These are phyloP conservation scores for Diatrype stigma DNA, from an alignment of 2,329 filamentous ascomycete genomes.

Conservation along the genomic window DNA sequence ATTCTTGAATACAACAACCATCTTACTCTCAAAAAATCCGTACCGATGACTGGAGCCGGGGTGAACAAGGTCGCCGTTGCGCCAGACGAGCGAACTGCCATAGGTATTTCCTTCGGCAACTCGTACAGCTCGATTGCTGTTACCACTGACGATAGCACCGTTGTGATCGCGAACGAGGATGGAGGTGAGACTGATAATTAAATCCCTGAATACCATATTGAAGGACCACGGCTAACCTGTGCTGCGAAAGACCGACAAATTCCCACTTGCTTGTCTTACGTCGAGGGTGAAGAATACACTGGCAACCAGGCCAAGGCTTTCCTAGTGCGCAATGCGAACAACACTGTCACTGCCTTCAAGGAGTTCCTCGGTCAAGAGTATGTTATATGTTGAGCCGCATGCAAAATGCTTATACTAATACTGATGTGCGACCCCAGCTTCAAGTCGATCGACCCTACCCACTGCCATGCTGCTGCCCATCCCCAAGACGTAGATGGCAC, in stretches of 20 bases:
- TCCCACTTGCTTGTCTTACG: constrained; percentile 88
- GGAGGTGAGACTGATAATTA: constrained; percentile 62
- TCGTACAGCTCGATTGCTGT: constrained; percentile 96
- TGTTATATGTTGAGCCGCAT: constrained; percentile 22
- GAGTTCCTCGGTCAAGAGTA: constrained; percentile 95
- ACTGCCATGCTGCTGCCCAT: constrained; percentile 90
- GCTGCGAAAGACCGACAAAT: constrained; percentile 79
- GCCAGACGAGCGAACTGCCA: constrained; percentile 64
- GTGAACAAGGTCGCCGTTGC: constrained; percentile 40
- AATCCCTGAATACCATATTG: not conserved
- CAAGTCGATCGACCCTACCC: constrained; percentile 93
- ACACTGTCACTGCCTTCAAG: constrained; percentile 93
- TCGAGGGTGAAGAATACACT: constrained; percentile 94
- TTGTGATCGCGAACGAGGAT: constrained; percentile 98
- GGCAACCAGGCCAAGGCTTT: constrained; percentile 93
- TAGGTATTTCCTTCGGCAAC: constrained; percentile 97
- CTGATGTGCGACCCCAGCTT: constrained; percentile 50
- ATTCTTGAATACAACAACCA: not conserved
- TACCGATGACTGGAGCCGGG: constrained; percentile 44
- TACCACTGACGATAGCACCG: constrained; percentile 88
- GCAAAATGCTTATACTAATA: not conserved
- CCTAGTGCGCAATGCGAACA: constrained; percentile 84
- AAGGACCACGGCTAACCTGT: constrained; percentile 11
- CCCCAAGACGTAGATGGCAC: constrained; percentile 69
- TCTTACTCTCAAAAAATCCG: not conserved